A percentile compares a stretch with the other conserved stretches of the same genome.
phyloP scores from a whole-genome alignment of 2,329 filamentous ascomycete species.

The Ascochyta clinopodiicola region DNA sequence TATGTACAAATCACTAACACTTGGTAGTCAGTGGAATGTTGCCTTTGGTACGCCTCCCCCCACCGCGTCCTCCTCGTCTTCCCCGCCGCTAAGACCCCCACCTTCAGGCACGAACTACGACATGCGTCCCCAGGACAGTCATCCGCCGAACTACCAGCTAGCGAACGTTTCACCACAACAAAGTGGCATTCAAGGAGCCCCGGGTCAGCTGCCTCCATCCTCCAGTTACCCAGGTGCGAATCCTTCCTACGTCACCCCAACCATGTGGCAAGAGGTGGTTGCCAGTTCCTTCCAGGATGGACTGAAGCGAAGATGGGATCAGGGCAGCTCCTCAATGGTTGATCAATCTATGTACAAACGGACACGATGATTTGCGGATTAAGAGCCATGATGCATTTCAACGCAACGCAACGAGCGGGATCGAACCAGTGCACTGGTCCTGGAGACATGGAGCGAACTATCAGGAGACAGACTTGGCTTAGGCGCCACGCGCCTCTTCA shows the following conservation, averaged over 20 bases:
- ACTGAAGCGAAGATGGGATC: slow-evolving; percentile 56
- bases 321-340: slow-evolving; percentile 42
- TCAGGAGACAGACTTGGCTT: not conserved
- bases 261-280: slow-evolving; percentile 60
- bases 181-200: slow-evolving; percentile 35
- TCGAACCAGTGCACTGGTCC: not conserved
- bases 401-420: not conserved
- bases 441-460: not conserved
- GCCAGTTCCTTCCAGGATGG: slow-evolving; percentile 50
- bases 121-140: slow-evolving; percentile 44
- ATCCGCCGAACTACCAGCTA: slow-evolving; percentile 43
- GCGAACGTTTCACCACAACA: slow-evolving; percentile 46
- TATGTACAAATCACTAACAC: slow-evolving; percentile 20
- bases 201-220: slow-evolving; percentile 42
- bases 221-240: slow-evolving; percentile 42
- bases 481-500: not conserved
- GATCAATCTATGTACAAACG: slow-evolving; percentile 50
- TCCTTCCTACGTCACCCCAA: slow-evolving; percentile 53
- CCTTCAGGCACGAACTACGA: slow-evolving; percentile 50
- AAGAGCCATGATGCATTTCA: not conserved
- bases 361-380: slow-evolving; percentile 35
- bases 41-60: slow-evolving; percentile 77
- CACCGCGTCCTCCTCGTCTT: slow-evolving; percentile 51
- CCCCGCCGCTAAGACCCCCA: slow-evolving; percentile 53
- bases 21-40: slow-evolving; percentile 85